Base-by-base conservation (phyloP, 2,329 filamentous ascomycete species). In the Cordyceps farinosa region DNA sequence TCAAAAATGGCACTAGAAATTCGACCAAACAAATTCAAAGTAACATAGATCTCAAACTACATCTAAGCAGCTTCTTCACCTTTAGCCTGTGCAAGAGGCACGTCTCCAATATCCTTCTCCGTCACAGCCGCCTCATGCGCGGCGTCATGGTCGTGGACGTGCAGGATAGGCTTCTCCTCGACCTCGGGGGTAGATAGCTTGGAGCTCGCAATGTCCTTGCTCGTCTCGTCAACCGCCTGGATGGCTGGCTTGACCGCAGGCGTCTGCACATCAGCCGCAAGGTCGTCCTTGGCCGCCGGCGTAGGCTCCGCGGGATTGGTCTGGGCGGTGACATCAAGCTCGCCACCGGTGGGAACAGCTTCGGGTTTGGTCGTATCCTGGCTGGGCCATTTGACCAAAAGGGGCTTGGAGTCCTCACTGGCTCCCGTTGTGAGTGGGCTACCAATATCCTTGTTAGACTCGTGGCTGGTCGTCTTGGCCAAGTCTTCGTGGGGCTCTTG, bases 41-140 rank as follows among this genome's bases (percentile, higher is more conserved):
- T 40, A 58, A 45, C 22, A 29, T 29, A 15, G 5, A 29, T 15
- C 38, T 54, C 11, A 32, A 22, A n/a, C 29, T 50, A 47, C 29
- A 27, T 38, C 32, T 53, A 61, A 10, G 30, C 13, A n/a, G 30
- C 34, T 34, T 55, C 51, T 27, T 62, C 60, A 8, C 32, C 27
- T 48, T 38, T n/a, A 27, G 60, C 17, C 22, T 45, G 51, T 6
- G 17, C 34, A 30, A 56, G 51, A 40, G 60, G 60, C 51, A 55
- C 51, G 27, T 62, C 60, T 13, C 60, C 60, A 22, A 62, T 62
- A n/a, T 62, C 60, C 51, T 40, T 29, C 42, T 62, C 60, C 29
- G 48, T 40, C 9, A 17, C 38, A 3, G 51, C 10, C 32, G 52
- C 15, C 10, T 56, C 42, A 17, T 38, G 42, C 22, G 44, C 30